Evolutionary conservation across 1,284 basidiomycete genomes (phyloP).

Genomic region (Cystobasidiaceae sp.): DNA sequence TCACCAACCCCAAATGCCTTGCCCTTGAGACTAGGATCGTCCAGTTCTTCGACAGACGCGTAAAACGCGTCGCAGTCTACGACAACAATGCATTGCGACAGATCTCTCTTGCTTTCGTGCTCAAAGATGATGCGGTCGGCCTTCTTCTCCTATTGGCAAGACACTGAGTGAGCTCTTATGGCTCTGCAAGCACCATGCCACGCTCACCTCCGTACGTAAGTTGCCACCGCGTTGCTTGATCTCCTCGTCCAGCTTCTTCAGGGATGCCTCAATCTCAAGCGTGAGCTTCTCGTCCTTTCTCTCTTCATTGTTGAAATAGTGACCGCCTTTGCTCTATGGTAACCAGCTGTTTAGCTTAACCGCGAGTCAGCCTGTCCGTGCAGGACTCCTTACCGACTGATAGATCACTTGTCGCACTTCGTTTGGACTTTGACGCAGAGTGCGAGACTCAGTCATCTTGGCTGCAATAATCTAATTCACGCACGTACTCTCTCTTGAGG

Average conservation of each 20-base stretch:
- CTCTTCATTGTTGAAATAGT: slow-evolving; percentile 63
- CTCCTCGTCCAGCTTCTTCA: slow-evolving; percentile 61
- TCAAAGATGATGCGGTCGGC: slow-evolving; percentile 61
- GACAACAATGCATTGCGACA: slow-evolving; percentile 77
- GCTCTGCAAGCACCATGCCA: background rate
- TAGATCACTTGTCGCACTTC: slow-evolving; percentile 36
- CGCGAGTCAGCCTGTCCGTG: background rate
- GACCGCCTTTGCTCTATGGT: slow-evolving; percentile 35
- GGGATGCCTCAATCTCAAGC: slow-evolving; percentile 60
- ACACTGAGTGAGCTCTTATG: slow-evolving; percentile 32
- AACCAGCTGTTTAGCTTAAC: background rate
- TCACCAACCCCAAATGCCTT: slow-evolving; percentile 77
- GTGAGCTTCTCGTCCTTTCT: slow-evolving; percentile 64
- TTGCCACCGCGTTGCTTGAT: slow-evolving; percentile 58
- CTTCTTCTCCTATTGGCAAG: slow-evolving; percentile 54
- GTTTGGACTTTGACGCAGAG: slow-evolving; percentile 9
- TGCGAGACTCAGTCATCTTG: no score
- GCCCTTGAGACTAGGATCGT: slow-evolving; percentile 69
- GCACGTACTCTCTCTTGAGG: slow-evolving; percentile 33
- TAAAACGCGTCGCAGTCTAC: slow-evolving; percentile 79
- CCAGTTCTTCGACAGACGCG: slow-evolving; percentile 61
- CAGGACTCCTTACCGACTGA: slow-evolving; percentile 25
- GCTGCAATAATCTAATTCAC: background rate
- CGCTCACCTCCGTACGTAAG: slow-evolving; percentile 40
- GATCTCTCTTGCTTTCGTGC: slow-evolving; percentile 70